These are phyloP conservation scores for Leccinellum albellum DNA, from an alignment of 768 basidiomycete species.

Conservation along the genomic window DNA sequence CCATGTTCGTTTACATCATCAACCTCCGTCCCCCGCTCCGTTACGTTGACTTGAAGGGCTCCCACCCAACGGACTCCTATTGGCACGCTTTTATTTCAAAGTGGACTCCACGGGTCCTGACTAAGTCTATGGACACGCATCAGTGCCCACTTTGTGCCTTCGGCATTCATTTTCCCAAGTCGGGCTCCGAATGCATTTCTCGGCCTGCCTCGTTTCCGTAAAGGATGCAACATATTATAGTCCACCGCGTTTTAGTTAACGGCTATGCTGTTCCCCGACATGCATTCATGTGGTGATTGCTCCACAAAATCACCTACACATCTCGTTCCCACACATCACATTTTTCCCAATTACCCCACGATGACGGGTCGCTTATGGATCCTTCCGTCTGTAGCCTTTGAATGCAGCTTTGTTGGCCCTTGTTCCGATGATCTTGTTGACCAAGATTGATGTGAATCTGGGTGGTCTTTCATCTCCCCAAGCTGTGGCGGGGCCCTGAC, in stretches of 20 bases:
- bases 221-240: conserved; percentile 9
- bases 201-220: conserved; percentile 20
- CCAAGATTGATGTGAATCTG: conserved; percentile 5
- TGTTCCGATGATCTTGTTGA: conserved; percentile 2
- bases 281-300: conserved; percentile 6
- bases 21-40: neutral
- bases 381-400: neutral
- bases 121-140: conserved; percentile 20
- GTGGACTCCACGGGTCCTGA: conserved; percentile 14
- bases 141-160: conserved; percentile 8
- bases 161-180: conserved; percentile 17
- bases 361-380: conserved; percentile 14
- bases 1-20: conserved; percentile 28
- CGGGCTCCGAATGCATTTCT: conserved; percentile 8
- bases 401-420: conserved; percentile 5
- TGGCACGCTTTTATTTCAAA: conserved; percentile 7
- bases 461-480: conserved; percentile 11
- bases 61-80: conserved; percentile 4
- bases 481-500: conserved; percentile 19
- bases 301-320: conserved; percentile 17
- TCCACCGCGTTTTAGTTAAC: conserved; percentile 7
- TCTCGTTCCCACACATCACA: conserved; percentile 4
- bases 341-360: conserved; percentile 17
- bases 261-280: conserved; percentile 6
- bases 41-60: neutral